Evolutionary conservation across 345 rosid genomes (phyloP).

Genomic region (Acer yangbiense): DNA sequence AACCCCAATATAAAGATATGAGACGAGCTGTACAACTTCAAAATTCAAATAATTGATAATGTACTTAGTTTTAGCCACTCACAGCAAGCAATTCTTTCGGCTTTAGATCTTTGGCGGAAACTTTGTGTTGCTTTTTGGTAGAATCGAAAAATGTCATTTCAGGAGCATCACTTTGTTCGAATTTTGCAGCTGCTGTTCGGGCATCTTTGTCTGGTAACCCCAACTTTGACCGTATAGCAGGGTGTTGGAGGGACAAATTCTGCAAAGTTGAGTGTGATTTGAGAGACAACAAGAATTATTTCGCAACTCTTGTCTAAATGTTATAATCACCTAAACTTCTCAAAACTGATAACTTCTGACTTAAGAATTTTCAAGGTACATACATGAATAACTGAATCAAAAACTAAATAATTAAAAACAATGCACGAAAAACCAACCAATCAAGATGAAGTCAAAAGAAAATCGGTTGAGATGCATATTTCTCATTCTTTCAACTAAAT

Average conservation of each 20-base stretch:
- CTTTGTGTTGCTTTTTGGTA: constrained; percentile 31
- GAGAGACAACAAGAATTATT: neutral
- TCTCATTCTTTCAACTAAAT: neutral
- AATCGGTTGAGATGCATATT: neutral
- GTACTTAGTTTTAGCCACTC: constrained; percentile 34
- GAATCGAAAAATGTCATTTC: constrained; percentile 30
- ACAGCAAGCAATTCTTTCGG: constrained; percentile 66
- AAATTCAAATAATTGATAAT: constrained; percentile 12
- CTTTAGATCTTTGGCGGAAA: constrained; percentile 44
- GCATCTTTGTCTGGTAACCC: constrained; percentile 51
- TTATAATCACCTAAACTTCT: neutral
- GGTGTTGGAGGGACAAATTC: constrained; percentile 69
- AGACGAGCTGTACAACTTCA: constrained; percentile 19
- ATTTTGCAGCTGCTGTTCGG: constrained; percentile 29
- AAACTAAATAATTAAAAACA: neutral
- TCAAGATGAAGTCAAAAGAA: neutral
- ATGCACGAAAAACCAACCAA: neutral
- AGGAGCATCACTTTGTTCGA: constrained; percentile 25
- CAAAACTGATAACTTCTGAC: neutral
- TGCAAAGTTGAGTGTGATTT: constrained; percentile 42
- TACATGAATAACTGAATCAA: neutral
- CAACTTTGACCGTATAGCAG: constrained; percentile 58
- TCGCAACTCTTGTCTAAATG: neutral
- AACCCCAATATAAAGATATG: constrained; percentile 30
- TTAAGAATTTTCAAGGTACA: neutral